Evolutionary conservation across 2,329 filamentous ascomycete genomes (phyloP).

Genomic region (Trichoderma koningiopsis): DNA sequence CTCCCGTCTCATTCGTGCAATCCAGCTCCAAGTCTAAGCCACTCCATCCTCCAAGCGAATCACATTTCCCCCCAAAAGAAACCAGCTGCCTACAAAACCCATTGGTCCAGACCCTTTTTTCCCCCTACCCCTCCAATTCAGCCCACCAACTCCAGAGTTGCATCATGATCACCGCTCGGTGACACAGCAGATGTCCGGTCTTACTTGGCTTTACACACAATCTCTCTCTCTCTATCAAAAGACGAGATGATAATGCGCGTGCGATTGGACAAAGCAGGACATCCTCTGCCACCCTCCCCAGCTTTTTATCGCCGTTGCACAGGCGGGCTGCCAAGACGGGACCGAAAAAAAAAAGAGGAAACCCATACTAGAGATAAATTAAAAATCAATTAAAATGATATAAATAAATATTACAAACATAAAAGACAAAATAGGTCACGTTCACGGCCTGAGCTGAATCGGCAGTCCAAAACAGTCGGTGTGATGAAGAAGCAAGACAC

Average conservation of each 20-base stretch:
- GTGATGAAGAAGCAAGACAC: neutral
- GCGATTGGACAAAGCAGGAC: conserved; percentile 1
- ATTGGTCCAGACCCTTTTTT: neutral
- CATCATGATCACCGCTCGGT: conserved; percentile 11
- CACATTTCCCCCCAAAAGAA: neutral
- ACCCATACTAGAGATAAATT: neutral
- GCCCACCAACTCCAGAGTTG: neutral
- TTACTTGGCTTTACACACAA: neutral
- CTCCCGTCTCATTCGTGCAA: conserved; percentile 6
- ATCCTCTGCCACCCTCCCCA: neutral
- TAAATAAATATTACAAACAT: neutral
- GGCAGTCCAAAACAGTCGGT: conserved; percentile 22
- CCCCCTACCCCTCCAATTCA: neutral
- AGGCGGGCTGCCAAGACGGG: conserved; percentile 11
- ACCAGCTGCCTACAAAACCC: neutral
- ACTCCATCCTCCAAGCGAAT: neutral
- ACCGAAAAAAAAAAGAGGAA: neutral
- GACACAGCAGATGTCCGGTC: conserved; percentile 12
- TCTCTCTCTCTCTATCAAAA: neutral
- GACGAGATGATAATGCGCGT: neutral
- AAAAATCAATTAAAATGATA: neutral
- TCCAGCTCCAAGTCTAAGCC: neutral
- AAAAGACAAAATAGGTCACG: neutral
- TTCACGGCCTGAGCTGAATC: conserved; percentile 9
- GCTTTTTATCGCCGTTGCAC: conserved; percentile 8